These are phyloP conservation scores for Magnaporthiopsis rhizophila DNA, from an alignment of 2,329 filamentous ascomycete genomes.

Conservation along the genomic window DNA sequence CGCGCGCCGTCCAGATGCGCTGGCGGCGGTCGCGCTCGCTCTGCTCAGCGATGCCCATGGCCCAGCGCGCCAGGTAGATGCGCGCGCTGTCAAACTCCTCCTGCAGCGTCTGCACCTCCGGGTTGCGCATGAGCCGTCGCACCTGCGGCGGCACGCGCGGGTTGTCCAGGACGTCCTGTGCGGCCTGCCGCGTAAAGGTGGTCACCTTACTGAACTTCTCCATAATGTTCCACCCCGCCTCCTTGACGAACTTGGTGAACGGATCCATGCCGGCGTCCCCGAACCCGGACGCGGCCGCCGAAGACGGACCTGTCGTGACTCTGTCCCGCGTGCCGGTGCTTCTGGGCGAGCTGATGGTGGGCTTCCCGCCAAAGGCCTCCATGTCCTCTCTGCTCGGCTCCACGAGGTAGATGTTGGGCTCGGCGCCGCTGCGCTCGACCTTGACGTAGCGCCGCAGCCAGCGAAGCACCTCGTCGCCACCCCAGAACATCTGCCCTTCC, in stretches of 20 bases:
- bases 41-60: constrained; percentile 97
- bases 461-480: constrained; percentile 85
- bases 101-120: constrained; percentile 89
- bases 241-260: constrained; percentile 86
- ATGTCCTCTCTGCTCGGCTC: constrained; percentile 76
- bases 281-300: constrained; percentile 12
- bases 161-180: constrained; percentile 86
- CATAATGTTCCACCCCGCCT: constrained; percentile 91
- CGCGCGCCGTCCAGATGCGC: constrained; percentile 85
- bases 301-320: constrained; percentile 19
- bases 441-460: constrained; percentile 82
- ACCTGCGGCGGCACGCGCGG: constrained; percentile 86
- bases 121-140: constrained; percentile 74
- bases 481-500: constrained; percentile 91
- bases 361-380: constrained; percentile 64
- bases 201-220: constrained; percentile 97
- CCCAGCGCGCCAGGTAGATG: constrained; percentile 91
- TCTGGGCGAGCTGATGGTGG: constrained; percentile 27
- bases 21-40: constrained; percentile 80
- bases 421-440: constrained; percentile 76
- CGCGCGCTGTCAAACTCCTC: constrained; percentile 96
- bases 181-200: constrained; percentile 86
- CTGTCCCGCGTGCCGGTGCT: constrained; percentile 34
- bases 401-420: constrained; percentile 85
- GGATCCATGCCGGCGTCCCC: constrained; percentile 80